These are phyloP conservation scores for Apiotrichum gracile DNA, from an alignment of 1,284 basidiomycete species.

Conservation along the genomic window DNA sequence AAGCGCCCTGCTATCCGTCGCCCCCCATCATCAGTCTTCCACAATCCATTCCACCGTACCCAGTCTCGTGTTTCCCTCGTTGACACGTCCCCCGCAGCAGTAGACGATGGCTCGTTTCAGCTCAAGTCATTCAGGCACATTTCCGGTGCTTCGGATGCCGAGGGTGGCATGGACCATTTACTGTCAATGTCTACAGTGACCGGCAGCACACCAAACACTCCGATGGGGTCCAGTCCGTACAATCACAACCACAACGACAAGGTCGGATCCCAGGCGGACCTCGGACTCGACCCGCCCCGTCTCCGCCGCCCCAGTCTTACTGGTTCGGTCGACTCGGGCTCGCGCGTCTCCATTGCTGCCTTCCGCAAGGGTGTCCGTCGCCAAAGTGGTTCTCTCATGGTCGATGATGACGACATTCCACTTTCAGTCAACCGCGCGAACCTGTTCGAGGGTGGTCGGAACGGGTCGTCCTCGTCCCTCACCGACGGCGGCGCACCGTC, in stretches of 20 bases:
- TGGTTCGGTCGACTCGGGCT: conserved; percentile 15
- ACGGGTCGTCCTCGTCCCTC: conserved; percentile 11
- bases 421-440: conserved; percentile 21
- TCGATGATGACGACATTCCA: conserved; percentile 38
- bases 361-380: conserved; percentile 37
- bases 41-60: conserved; percentile 33
- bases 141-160: conserved; percentile 25
- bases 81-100: conserved; percentile 11
- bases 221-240: not conserved
- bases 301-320: conserved; percentile 32
- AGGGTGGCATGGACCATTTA: conserved; percentile 9
- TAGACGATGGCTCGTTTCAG: conserved; percentile 41
- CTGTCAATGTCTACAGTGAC: not conserved
- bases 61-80: conserved; percentile 27
- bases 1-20: conserved; percentile 15
- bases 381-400: conserved; percentile 20
- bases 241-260: not conserved
- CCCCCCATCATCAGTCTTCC: conserved; percentile 33
- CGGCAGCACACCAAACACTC: not conserved
- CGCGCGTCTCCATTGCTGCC: conserved; percentile 31
- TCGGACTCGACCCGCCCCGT: conserved; percentile 5
- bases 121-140: conserved; percentile 44
- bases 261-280: not conserved
- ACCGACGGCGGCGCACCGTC: not conserved
- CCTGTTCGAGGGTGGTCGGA: conserved; percentile 1